A percentile compares a stretch with the other conserved stretches of the same genome.
These are phyloP conservation scores for Claviceps maximensis DNA, from an alignment of 2,329 filamentous ascomycete species.

Conservation along the genomic window DNA sequence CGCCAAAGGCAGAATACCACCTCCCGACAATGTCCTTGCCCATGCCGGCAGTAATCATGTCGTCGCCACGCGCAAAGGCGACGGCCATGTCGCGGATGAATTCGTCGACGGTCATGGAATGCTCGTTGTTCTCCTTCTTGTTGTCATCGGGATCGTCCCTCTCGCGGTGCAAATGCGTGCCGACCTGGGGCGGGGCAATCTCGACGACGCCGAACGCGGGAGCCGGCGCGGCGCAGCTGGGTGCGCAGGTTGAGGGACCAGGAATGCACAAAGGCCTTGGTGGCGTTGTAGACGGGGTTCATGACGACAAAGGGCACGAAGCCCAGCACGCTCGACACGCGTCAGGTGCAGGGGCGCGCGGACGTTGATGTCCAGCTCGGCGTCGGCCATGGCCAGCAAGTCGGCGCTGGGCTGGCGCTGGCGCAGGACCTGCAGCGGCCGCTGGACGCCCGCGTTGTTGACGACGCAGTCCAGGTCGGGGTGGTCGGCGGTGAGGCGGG, in stretches of 20 bases:
- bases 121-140: constrained; percentile 39
- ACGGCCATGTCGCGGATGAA: constrained; percentile 35
- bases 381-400: constrained; percentile 37
- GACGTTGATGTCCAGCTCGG: constrained; percentile 46
- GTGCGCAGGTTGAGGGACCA: constrained; percentile 41
- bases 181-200: constrained; percentile 41
- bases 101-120: constrained; percentile 33
- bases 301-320: constrained; percentile 38
- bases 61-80: constrained; percentile 32
- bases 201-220: constrained; percentile 36
- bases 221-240: constrained; percentile 32
- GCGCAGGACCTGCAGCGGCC: constrained; percentile 35
- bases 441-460: constrained; percentile 47
- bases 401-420: constrained; percentile 22
- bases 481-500: constrained; percentile 32
- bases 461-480: constrained; percentile 40
- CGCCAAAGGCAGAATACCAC: constrained; percentile 30
- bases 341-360: constrained; percentile 43
- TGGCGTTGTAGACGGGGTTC: constrained; percentile 46
- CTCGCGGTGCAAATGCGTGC: constrained; percentile 42
- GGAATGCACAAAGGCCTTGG: constrained; percentile 45
- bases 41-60: constrained; percentile 34
- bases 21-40: constrained; percentile 23
- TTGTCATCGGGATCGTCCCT: constrained; percentile 42
- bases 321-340: constrained; percentile 37